Evolutionary conservation across 1,284 basidiomycete species (phyloP).

Genomic region (Pterulicium gracile): DNA sequence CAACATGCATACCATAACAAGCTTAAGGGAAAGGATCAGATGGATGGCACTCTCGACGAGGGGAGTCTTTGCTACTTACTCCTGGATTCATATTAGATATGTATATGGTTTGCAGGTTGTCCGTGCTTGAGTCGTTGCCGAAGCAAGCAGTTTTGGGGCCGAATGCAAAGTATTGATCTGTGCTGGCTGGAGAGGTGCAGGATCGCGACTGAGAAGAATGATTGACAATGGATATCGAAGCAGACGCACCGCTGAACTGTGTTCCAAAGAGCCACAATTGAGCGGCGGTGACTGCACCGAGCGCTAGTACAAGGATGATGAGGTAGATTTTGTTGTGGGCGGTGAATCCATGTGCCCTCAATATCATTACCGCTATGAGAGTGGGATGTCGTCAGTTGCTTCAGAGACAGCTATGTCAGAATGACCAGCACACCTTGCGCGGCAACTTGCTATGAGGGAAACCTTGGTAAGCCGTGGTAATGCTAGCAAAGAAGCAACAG

Average conservation of each 20-base stretch:
- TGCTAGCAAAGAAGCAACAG: neutral
- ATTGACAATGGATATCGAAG: neutral
- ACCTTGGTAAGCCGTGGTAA: neutral
- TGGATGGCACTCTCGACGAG: neutral
- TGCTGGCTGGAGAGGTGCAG: slow-evolving; percentile 8
- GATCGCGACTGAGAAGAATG: too few relatives aligned
- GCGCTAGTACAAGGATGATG: slow-evolving; percentile 9
- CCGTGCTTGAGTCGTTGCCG: slow-evolving; percentile 7
- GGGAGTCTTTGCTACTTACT: slow-evolving; percentile 6
- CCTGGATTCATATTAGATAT: slow-evolving; percentile 5
- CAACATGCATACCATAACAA: neutral
- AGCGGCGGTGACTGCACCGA: slow-evolving; percentile 4
- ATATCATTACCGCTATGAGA: slow-evolving; percentile 16
- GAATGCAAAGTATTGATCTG: slow-evolving; percentile 4
- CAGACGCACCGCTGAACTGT: slow-evolving; percentile 10
- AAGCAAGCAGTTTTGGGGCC: slow-evolving; percentile 10
- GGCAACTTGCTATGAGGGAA: slow-evolving; percentile 3
- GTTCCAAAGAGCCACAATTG: slow-evolving; percentile 11
- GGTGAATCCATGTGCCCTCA: slow-evolving; percentile 18
- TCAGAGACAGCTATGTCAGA: neutral
- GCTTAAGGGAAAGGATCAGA: neutral
- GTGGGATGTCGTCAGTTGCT: neutral
- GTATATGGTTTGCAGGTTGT: neutral
- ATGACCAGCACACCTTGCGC: slow-evolving; percentile 5
- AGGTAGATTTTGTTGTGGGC: slow-evolving; percentile 13